A percentile compares a stretch with the other conserved stretches of the same genome.
Conservation (phyloP, 768 basidiomycete species). For the Psilocybe subaeruginosa region DNA sequence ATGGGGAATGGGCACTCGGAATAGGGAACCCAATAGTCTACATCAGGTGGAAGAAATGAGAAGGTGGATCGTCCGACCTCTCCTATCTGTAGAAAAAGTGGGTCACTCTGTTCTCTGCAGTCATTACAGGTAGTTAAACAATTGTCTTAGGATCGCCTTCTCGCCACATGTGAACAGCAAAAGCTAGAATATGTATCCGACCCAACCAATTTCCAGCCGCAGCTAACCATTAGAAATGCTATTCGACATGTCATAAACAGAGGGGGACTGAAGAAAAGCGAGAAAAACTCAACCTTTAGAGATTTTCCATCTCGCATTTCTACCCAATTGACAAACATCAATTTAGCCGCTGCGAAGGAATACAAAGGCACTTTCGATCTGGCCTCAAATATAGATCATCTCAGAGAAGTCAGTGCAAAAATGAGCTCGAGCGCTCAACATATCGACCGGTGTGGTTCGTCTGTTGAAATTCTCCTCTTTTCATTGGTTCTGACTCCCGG, state of each 20-base stretch:
- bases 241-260: constrained; percentile 50
- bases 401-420: constrained; percentile 37
- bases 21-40: constrained; percentile 35
- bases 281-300: constrained; percentile 5
- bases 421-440: constrained; percentile 40
- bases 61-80: constrained; percentile 72
- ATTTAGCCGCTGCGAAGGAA: constrained; percentile 29
- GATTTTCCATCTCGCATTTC: constrained; percentile 33
- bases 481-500: constrained; percentile 11
- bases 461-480: background rate
- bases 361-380: constrained; percentile 34
- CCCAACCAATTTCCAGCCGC: constrained; percentile 74
- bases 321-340: constrained; percentile 34
- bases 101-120: background rate
- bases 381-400: constrained; percentile 33
- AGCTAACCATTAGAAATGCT: constrained; percentile 71
- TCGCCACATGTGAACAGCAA: constrained; percentile 75
- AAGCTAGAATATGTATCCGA: constrained; percentile 66
- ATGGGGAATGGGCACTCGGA: constrained; percentile 75
- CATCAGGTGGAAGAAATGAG: constrained; percentile 61
- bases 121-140: background rate
- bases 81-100: constrained; percentile 74
- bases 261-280: background rate
- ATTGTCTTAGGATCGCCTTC: constrained; percentile 66
- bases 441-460: constrained; percentile 49